Evolutionary conservation across 1,284 basidiomycete species (phyloP).

Genomic region (Irpex rosettiformis): DNA sequence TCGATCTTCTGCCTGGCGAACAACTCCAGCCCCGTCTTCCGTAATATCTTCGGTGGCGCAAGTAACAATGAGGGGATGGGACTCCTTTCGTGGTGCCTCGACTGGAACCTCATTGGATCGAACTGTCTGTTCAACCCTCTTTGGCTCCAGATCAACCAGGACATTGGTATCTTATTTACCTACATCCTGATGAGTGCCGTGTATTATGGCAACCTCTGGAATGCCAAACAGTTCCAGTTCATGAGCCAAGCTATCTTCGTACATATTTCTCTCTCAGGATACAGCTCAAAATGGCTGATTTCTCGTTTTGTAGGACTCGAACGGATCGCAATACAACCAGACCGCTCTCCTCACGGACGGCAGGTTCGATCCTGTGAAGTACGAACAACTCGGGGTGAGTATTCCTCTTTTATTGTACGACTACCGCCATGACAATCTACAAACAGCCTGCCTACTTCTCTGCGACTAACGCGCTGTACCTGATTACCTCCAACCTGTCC

Average conservation of each 20-base stretch:
- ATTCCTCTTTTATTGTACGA: background rate
- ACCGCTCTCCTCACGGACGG: conserved; percentile 29
- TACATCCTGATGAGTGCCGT: conserved; percentile 31
- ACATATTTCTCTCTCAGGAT: conserved; percentile 4
- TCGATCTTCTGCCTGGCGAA: conserved; percentile 59
- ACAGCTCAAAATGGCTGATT: background rate
- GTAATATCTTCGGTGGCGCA: conserved; percentile 57
- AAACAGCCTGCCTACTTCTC: conserved; percentile 29
- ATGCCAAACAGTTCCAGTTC: conserved; percentile 30
- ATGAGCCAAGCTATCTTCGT: conserved; percentile 32
- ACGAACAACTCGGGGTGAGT: conserved; percentile 25
- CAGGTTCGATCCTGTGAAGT: conserved; percentile 28
- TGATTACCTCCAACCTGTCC: conserved; percentile 30
- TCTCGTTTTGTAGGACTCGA: conserved; percentile 17
- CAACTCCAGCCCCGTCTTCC: conserved; percentile 43
- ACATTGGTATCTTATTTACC: conserved; percentile 29
- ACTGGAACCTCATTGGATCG: conserved; percentile 43
- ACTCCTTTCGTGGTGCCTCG: conserved; percentile 47
- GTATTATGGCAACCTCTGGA: conserved; percentile 32
- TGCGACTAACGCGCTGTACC: conserved; percentile 27
- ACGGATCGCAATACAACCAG: conserved; percentile 30
- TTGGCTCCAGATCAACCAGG: conserved; percentile 32
- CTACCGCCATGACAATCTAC: background rate
- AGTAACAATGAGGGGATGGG: conserved; percentile 59
- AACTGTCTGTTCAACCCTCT: conserved; percentile 27